Evolutionary conservation across 1,284 basidiomycete genomes (phyloP).

Genomic region (Leucoagaricus sp.): DNA sequence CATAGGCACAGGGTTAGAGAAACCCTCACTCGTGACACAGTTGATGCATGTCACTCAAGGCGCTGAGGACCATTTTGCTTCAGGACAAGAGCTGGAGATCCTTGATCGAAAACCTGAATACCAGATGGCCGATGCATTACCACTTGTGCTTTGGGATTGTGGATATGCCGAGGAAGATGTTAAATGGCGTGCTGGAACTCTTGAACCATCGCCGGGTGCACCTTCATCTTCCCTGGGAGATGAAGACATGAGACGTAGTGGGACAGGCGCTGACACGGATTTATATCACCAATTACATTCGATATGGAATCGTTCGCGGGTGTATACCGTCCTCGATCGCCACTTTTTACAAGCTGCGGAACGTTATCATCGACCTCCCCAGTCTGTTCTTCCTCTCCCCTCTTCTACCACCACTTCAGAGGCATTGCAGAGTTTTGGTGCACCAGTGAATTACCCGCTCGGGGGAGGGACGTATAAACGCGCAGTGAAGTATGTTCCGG

Average conservation of each 20-base stretch:
- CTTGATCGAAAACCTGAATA: slow-evolving; percentile 84
- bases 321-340: slow-evolving; percentile 58
- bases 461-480: slow-evolving; percentile 74
- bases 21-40: slow-evolving; percentile 68
- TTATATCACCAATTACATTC: slow-evolving; percentile 64
- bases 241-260: slow-evolving; percentile 18
- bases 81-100: slow-evolving; percentile 36
- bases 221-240: slow-evolving; percentile 30
- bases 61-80: slow-evolving; percentile 33
- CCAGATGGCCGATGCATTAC: slow-evolving; percentile 90
- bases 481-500: slow-evolving; percentile 61
- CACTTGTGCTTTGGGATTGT: slow-evolving; percentile 93
- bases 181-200: slow-evolving; percentile 71
- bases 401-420: slow-evolving; percentile 2
- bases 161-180: slow-evolving; percentile 71
- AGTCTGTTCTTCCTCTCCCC: slow-evolving; percentile 24
- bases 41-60: slow-evolving; percentile 69
- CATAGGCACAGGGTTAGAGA: slow-evolving; percentile 82
- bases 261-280: slow-evolving; percentile 18
- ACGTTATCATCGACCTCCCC: slow-evolving; percentile 42
- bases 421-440: slow-evolving; percentile 15
- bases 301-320: slow-evolving; percentile 54
- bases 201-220: slow-evolving; percentile 35
- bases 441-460: slow-evolving; percentile 57
- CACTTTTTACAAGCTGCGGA: slow-evolving; percentile 63